phyloP scores from a whole-genome alignment of 495 filamentous ascomycete genomes.

The Aspergillus cristatus region DNA sequence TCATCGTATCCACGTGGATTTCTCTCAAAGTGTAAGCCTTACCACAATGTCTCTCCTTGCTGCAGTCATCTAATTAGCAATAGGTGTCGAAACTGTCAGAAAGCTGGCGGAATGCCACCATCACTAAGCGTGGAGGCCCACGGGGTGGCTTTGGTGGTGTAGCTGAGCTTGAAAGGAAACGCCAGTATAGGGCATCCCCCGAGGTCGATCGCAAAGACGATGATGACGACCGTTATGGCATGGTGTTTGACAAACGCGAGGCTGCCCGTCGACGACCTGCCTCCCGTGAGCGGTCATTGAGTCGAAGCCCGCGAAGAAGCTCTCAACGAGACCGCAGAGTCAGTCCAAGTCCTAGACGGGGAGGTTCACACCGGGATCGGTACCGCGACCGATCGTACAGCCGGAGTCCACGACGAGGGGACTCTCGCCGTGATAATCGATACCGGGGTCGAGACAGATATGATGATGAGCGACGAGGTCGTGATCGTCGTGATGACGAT shows the following conservation, averaged over 20 bases:
- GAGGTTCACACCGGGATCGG: constrained; percentile 15
- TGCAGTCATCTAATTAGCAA: constrained; percentile 1
- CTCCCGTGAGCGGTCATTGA: constrained; percentile 2
- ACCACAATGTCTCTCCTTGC: background rate
- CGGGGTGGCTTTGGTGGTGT: constrained; percentile 88
- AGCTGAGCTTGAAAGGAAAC: constrained; percentile 73
- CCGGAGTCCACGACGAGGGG: constrained; percentile 37
- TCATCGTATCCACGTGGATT: constrained; percentile 96
- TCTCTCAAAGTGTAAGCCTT: constrained; percentile 77
- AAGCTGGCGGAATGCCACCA: constrained; percentile 81
- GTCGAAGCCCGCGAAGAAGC: constrained; percentile 15
- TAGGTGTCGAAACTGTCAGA: constrained; percentile 79
- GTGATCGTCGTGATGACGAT: constrained; percentile 19
- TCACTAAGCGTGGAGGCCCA: constrained; percentile 61
- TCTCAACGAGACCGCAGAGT: constrained; percentile 22
- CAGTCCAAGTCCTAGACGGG: constrained; percentile 42
- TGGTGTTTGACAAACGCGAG: constrained; percentile 70
- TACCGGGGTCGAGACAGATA: constrained; percentile 6
- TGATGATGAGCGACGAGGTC: constrained; percentile 11
- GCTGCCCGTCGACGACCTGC: constrained; percentile 36
- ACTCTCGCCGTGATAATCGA: constrained; percentile 11
- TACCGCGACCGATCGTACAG: constrained; percentile 37
- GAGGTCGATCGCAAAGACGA: constrained; percentile 40
- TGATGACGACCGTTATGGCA: constrained; percentile 55
- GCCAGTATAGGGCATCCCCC: constrained; percentile 69